Conservation (phyloP, 1,139 yeast genomes). For the Sugiyamaella xylanicola region DNA sequence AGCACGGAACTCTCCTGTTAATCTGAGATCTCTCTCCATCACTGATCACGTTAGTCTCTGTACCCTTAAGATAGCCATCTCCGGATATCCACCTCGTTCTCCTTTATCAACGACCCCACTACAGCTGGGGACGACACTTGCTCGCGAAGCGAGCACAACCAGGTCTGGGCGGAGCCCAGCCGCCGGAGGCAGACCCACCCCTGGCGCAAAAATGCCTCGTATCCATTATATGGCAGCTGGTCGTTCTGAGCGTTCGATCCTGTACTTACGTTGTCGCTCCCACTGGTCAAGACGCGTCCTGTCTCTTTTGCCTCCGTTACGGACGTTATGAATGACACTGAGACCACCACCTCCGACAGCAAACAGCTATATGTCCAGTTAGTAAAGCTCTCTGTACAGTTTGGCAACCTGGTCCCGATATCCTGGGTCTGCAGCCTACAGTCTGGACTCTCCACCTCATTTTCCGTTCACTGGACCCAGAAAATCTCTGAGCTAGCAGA, state of each 20-base stretch:
- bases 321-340: slow-evolving; percentile 51
- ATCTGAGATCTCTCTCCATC: slow-evolving; percentile 71
- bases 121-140: neutral
- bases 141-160: neutral
- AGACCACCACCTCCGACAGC: slow-evolving; percentile 57
- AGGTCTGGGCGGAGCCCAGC: neutral
- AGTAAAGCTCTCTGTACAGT: neutral
- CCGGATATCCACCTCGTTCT: too few relatives aligned
- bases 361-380: slow-evolving; percentile 42
- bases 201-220: too few relatives aligned
- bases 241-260: neutral
- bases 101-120: too few relatives aligned
- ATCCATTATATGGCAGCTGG: too few relatives aligned
- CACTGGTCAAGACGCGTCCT: slow-evolving; percentile 62
- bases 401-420: too few relatives aligned
- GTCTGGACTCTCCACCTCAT: too few relatives aligned
- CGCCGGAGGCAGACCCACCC: neutral
- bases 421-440: too few relatives aligned
- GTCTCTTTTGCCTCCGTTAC: slow-evolving; percentile 57
- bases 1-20: slow-evolving; percentile 74
- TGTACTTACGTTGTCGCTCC: slow-evolving; percentile 49
- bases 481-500: neutral
- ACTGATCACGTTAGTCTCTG: slow-evolving; percentile 39
- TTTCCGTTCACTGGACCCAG: too few relatives aligned
- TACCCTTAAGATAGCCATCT: too few relatives aligned